phyloP scores from a whole-genome alignment of 805 yeast genomes.

The Blastobotrys parvus region DNA sequence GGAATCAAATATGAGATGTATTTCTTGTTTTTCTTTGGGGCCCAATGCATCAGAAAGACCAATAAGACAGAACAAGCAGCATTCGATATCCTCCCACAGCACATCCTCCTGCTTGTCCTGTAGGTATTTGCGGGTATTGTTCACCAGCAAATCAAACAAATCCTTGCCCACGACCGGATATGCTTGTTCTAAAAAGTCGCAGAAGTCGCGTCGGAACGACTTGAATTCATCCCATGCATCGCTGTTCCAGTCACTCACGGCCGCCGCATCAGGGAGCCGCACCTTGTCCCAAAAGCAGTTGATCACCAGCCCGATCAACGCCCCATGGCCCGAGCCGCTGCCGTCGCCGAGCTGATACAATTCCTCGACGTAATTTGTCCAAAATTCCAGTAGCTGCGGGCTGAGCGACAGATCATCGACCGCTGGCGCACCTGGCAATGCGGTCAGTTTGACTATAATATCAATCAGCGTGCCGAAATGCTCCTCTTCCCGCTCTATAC shows the following conservation, averaged over 20 bases:
- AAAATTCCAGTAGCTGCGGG: slow-evolving; percentile 26
- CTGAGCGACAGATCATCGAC: slow-evolving; percentile 24
- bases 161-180: slow-evolving; percentile 56
- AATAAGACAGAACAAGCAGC: slow-evolving; percentile 50
- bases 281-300: slow-evolving; percentile 62
- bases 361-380: slow-evolving; percentile 28
- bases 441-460: slow-evolving; percentile 11
- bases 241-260: slow-evolving; percentile 22
- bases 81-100: slow-evolving; percentile 43
- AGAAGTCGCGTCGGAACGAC: slow-evolving; percentile 62
- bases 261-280: slow-evolving; percentile 28
- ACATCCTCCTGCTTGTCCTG: slow-evolving; percentile 3
- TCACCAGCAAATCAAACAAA: slow-evolving; percentile 38
- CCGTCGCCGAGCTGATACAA: slow-evolving; percentile 26
- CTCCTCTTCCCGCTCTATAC: background rate
- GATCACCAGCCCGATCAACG: slow-evolving; percentile 31
- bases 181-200: slow-evolving; percentile 66
- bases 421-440: slow-evolving; percentile 13
- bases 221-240: slow-evolving; percentile 46
- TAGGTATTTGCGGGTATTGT: slow-evolving; percentile 8
- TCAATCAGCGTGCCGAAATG: slow-evolving; percentile 1
- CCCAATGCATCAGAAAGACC: slow-evolving; percentile 48
- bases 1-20: slow-evolving; percentile 23
- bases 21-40: slow-evolving; percentile 25
- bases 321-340: slow-evolving; percentile 29